Conservation (phyloP, 2,329 filamentous ascomycete genomes). For the Pseudodiploospora longispora region DNA sequence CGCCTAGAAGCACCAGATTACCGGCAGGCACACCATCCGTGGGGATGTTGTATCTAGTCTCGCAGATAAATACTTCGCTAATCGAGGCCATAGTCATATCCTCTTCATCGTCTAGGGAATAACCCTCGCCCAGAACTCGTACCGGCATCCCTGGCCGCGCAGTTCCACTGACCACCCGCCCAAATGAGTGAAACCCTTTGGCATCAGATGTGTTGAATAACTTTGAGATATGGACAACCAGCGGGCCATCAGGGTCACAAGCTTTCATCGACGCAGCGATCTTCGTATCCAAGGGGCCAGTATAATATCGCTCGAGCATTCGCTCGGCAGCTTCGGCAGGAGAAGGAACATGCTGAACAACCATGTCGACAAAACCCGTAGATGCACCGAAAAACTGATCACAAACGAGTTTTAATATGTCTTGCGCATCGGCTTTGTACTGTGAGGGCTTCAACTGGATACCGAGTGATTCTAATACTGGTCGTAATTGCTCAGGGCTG, state of each 20-base stretch:
- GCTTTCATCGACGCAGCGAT: conserved; percentile 70
- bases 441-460: conserved; percentile 88
- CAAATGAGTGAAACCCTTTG: conserved; percentile 83
- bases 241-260: conserved; percentile 81
- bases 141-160: conserved; percentile 75
- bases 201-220: conserved; percentile 86
- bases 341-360: conserved; percentile 81
- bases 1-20: conserved; percentile 84
- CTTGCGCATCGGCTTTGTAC: conserved; percentile 81
- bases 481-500: conserved; percentile 74
- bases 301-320: conserved; percentile 82
- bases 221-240: conserved; percentile 90
- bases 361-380: conserved; percentile 90
- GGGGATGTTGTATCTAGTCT: conserved; percentile 87
- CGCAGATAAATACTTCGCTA: conserved; percentile 78
- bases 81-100: conserved; percentile 89
- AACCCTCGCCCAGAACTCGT: conserved; percentile 87
- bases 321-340: conserved; percentile 69
- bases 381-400: conserved; percentile 92
- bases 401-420: conserved; percentile 81
- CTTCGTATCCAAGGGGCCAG: conserved; percentile 76
- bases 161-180: conserved; percentile 86
- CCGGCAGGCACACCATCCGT: conserved; percentile 89
- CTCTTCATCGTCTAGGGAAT: conserved; percentile 94
- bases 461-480: conserved; percentile 68